phyloP scores from a whole-genome alignment of 169 alveolate species.

The Eimeria falciformis region DNA sequence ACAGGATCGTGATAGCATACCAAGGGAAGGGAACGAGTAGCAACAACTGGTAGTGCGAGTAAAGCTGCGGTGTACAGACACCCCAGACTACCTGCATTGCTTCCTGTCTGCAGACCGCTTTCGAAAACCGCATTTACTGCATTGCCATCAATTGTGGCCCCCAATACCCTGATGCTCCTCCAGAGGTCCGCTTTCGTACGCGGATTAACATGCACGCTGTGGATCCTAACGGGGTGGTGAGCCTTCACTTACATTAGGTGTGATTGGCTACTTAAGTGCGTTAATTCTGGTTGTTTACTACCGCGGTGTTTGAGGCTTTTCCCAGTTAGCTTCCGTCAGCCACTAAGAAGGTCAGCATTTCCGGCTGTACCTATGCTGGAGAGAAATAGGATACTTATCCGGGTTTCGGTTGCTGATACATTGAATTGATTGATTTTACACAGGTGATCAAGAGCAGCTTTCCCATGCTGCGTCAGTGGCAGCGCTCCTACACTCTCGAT shows the following conservation, averaged over 20 bases:
- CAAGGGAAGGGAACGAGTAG: too few relatives aligned
- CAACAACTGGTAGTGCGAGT: too few relatives aligned
- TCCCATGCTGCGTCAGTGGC: constrained; percentile 93
- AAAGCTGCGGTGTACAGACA: too few relatives aligned
- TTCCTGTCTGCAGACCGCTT: constrained; percentile 94
- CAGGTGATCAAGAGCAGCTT: constrained; percentile 88
- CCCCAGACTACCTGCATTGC: too few relatives aligned
- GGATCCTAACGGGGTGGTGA: constrained; percentile 88
- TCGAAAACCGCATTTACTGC: constrained; percentile 96
- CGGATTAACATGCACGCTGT: constrained; percentile 95
- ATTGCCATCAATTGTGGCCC: constrained; percentile 95
- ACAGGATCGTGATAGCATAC: too few relatives aligned
- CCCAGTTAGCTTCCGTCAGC: too few relatives aligned
- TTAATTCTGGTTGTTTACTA: too few relatives aligned
- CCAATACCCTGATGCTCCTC: constrained; percentile 97
- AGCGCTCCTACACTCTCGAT: constrained; percentile 93
- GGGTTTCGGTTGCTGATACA: neutral
- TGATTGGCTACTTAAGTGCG: neutral
- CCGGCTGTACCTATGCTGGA: too few relatives aligned
- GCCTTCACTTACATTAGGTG: neutral
- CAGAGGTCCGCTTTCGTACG: constrained; percentile 94
- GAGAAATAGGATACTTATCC: too few relatives aligned
- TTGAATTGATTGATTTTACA: neutral
- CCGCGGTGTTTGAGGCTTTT: too few relatives aligned
- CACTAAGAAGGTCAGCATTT: too few relatives aligned